Percentiles rank a stretch among this genome's conserved stretches.
phyloP scores from a whole-genome alignment of 805 yeast genomes.

The Candida berthetii region DNA sequence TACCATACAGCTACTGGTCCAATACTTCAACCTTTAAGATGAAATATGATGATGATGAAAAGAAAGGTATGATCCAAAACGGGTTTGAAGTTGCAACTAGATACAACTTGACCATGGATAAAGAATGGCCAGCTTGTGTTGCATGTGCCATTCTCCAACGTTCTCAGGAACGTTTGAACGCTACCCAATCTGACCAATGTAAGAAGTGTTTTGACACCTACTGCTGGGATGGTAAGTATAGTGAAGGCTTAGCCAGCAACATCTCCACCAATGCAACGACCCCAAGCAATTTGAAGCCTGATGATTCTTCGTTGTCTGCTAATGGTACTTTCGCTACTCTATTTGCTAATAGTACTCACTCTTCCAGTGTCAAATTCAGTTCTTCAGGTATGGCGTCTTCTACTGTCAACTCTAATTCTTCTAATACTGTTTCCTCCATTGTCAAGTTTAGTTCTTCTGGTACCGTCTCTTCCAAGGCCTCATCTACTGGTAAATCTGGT shows the following conservation, averaged over 20 bases:
- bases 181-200: conserved; percentile 63
- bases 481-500: neutral
- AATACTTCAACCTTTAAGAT: conserved; percentile 72
- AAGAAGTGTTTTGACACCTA: conserved; percentile 60
- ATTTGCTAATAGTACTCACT: too few species aligned
- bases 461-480: neutral
- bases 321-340: neutral
- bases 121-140: conserved; percentile 66
- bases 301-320: conserved; percentile 5
- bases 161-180: conserved; percentile 61
- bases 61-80: conserved; percentile 55
- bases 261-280: neutral
- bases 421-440: too few species aligned
- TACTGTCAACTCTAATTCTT: too few species aligned
- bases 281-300: neutral
- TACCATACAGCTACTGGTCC: conserved; percentile 56
- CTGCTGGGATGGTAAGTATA: conserved; percentile 62
- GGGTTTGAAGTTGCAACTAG: conserved; percentile 70
- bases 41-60: conserved; percentile 52
- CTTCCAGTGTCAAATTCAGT: too few species aligned
- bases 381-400: too few species aligned
- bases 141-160: conserved; percentile 82
- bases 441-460: neutral
- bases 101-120: conserved; percentile 60
- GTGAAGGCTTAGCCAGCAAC: neutral